Evolutionary conservation across 345 rosid species (phyloP).

Genomic region (Gossypium raimondii): DNA sequence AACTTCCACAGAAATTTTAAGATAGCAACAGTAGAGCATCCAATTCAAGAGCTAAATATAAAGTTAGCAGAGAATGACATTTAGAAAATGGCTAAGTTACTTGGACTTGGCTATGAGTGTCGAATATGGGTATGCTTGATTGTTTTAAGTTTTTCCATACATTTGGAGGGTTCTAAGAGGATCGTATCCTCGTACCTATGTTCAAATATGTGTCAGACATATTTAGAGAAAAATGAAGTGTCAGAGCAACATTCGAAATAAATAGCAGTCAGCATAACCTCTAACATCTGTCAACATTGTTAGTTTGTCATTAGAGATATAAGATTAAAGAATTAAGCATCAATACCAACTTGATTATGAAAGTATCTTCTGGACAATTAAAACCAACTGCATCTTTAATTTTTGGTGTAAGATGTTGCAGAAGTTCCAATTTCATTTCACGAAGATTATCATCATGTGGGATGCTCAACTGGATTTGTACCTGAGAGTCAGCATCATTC

Average conservation of each 20-base stretch:
- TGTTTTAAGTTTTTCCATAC: no score
- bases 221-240: not conserved
- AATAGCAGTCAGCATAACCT: not conserved
- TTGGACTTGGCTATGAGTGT: not conserved
- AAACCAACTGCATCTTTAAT: slow-evolving; percentile 36
- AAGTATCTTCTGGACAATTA: slow-evolving; percentile 38
- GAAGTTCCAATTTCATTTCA: slow-evolving; percentile 50
- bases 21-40: not conserved
- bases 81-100: not conserved
- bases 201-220: not conserved
- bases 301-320: not conserved
- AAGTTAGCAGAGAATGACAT: not conserved
- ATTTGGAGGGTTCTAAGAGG: not conserved
- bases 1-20: not conserved
- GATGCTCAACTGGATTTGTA: slow-evolving; percentile 45
- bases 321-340: slow-evolving; percentile 16
- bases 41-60: not conserved
- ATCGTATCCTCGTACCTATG: not conserved
- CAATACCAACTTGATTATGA: slow-evolving; percentile 62
- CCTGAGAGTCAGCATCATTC: slow-evolving; percentile 38
- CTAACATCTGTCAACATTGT: not conserved
- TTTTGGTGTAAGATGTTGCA: slow-evolving; percentile 40
- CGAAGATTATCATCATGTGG: slow-evolving; percentile 44
- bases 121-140: not conserved
- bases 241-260: not conserved